Evolutionary conservation across 306 rosid genomes (phyloP), one percentile per base, ranked within the genome.

Genomic region (Sophora flavescens): DNA sequence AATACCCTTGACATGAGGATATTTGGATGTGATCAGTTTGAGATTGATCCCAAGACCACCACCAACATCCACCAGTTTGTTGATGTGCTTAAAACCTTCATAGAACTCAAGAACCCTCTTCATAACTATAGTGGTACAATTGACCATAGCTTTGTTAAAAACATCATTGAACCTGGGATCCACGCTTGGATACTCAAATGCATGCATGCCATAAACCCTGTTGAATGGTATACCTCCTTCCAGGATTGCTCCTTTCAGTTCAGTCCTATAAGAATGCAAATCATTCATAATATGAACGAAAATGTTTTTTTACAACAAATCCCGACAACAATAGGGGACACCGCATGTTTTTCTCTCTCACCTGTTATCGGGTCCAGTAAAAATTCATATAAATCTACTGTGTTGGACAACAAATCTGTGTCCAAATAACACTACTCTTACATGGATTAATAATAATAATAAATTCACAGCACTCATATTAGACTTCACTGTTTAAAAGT

Each of bases 21-120:
- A 84, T 69, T 73, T 85, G 11, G 94, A 83, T 18, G 84, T 84
- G 70, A 89, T 83, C 6, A 83, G n/a, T 0, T 62, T 73, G 35
- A 91, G 88, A 13, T 85, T 82, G 8, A 70, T 75, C 8, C 93
- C 96, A 13, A 86, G 53, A 12, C 91, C 87, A 71, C 91, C 93
- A 14, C 93, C 93, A 76, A 90, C 89, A 79, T 91, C 93, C 8
- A 89, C 91, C 0, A 89, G 16, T 57, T 22, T 83, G 4, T 76
- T 62, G 5, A 87, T 42, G 15, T 76, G 12, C 16, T 75, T 72
- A 74, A 91, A 81, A 4, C 91, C 92, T 15, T 83, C 18, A 80
- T 86, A 89, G 7, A 51, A 10, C 13, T 85, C 51, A 5, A 91
- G 87, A 35, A 83, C 16, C 42, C 67, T 85, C 35, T 85, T 85